Conservation (phyloP, 2,329 filamentous ascomycete species). For the Penicillium italicum region DNA sequence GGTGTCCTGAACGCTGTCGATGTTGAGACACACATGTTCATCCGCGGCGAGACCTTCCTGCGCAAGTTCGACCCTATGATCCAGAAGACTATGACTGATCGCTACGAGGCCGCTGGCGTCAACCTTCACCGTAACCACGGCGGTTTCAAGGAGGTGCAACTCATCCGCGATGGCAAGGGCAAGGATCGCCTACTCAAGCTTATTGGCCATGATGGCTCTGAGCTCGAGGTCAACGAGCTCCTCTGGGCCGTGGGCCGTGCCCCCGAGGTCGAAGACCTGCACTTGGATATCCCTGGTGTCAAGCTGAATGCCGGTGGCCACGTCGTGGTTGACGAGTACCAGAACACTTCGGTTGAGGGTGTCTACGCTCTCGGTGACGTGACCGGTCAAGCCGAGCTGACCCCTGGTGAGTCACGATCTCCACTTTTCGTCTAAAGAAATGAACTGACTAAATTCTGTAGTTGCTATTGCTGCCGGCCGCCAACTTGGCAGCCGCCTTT, state of each 20-base stretch:
- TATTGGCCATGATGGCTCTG: slow-evolving; percentile 42
- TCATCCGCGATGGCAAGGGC: slow-evolving; percentile 45
- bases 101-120: slow-evolving; percentile 50
- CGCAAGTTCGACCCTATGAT: slow-evolving; percentile 53
- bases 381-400: slow-evolving; percentile 50
- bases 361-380: slow-evolving; percentile 52
- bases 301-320: slow-evolving; percentile 41
- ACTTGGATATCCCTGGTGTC: slow-evolving; percentile 43
- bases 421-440: neutral
- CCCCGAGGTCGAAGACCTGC: slow-evolving; percentile 45
- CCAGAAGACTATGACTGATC: slow-evolving; percentile 50
- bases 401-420: slow-evolving; percentile 41
- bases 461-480: slow-evolving; percentile 53
- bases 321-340: slow-evolving; percentile 49
- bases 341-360: slow-evolving; percentile 48
- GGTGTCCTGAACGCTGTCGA: slow-evolving; percentile 50
- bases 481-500: slow-evolving; percentile 49
- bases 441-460: slow-evolving; percentile 10
- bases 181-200: slow-evolving; percentile 48
- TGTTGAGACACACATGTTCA: slow-evolving; percentile 51
- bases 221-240: slow-evolving; percentile 48
- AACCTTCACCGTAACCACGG: slow-evolving; percentile 47
- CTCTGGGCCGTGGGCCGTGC: slow-evolving; percentile 50
- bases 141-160: slow-evolving; percentile 48
- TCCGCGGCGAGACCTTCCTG: slow-evolving; percentile 48